Base-by-base conservation (phyloP, 1,284 basidiomycete genomes). In the Trichosporon asahii region DNA sequence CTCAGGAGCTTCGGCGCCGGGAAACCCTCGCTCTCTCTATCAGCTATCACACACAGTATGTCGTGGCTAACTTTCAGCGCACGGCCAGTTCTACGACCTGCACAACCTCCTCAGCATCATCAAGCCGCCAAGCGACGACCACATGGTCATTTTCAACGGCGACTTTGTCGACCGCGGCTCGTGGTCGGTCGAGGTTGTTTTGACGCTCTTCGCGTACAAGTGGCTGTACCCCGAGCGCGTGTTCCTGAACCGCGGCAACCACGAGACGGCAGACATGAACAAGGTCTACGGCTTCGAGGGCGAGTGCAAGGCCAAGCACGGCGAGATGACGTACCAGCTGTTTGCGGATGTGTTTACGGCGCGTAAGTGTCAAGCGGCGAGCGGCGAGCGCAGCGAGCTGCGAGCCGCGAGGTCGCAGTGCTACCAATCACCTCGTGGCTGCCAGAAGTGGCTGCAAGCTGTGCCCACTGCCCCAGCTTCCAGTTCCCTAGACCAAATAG, bases 111-210 rank as follows among this genome's bases (percentile, higher is more conserved):
- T 93, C 76, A 89, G 89, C 6, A 86, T 97, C 75, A 98, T 96
- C 0, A 94, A 93, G 25, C 87, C 89, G 68, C 95, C 95, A 15
- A 90, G 86, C 69, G 88, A 91, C 69, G 89, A 88, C 35, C 94
- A 96, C 76, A 90, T 90, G 77, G 84, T 97, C 64, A 85, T 96
- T 53, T 96, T 97, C 90, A 97, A 96, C 81, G 95, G 83, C 18
- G 95, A 98, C 85, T 90, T 97, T 70, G 97, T 99, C 53, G 97
- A 99, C 83, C 90, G 97, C 72, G 97, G 96, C 15, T 95, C 92
- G 37, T 98, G 95, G 95, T 76, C 93, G 11, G 91, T 98, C 70
- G 97, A 99, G 84, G 95, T 98, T 69, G 95, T 95, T 68, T 84
- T 99, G 72, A 92, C 92, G 9, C 90, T 95, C 2, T 93, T 99